Base-by-base conservation (phyloP, 2,329 filamentous ascomycete species). In the Zymoseptoria brevis region DNA sequence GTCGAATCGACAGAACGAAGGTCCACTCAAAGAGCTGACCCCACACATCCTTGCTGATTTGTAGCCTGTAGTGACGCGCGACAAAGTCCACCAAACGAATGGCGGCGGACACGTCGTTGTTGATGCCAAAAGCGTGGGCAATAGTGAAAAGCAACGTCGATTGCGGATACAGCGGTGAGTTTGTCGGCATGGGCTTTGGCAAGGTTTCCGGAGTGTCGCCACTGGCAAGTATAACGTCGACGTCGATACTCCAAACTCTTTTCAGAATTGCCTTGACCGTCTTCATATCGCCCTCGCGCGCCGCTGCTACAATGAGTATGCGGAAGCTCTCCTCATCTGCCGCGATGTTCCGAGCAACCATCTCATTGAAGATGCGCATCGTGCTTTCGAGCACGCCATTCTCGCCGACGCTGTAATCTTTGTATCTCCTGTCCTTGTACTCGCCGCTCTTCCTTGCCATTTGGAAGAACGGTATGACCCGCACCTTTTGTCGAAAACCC, bases 91-190 rank as follows among this genome's bases (percentile, higher is more conserved):
- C 74, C 0, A 87, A 67, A 49, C 81, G 78, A 24, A 87, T 68
- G 11, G 83, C 87, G 1, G 79, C 76, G 0, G 77, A 70, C 3
- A 90, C 77, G 57, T 86, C 79, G 53, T 82, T 85, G 72, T 87
- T 89, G 61, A 79, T 80, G n/a, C 87, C 82, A 62, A 87, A 88
- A 1, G 79, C 77, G 68, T 90, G 85, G 5, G 87, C 86, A n/a
- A 92, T 75, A 8, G 86, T 81, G 57, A 82, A 77, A 21, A 93
- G 77, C 0, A 92, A 76, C 1, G 76, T 75, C 7, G 71, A 62
- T 0, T 81, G 83, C 1, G 89, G 89, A 55, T 77, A 75, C 30
- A 87, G 71, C 7, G 82, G 80, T 1, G 82, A 86, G 26, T 78
- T 75, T 0, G 65, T 67, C 0, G 75, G 69, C 50, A 82, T 79